Evolutionary conservation across 805 yeast genomes (phyloP).

Genomic region (Huiozyma naganishii): DNA sequence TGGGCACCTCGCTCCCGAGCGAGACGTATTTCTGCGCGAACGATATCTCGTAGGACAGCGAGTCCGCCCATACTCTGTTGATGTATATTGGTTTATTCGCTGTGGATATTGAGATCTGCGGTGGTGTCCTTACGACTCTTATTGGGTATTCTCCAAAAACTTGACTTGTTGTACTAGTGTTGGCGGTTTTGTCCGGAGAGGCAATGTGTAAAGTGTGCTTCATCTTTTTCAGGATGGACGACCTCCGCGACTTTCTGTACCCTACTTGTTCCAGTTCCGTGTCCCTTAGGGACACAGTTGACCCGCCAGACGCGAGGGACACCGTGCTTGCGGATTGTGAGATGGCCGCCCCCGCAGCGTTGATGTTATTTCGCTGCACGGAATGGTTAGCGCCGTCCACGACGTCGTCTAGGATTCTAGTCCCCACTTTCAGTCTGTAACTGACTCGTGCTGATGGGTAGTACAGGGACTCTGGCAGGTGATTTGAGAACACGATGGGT

Average conservation of each 20-base stretch:
- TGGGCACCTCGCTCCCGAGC: slow-evolving; percentile 46
- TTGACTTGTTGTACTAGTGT: slow-evolving; percentile 4
- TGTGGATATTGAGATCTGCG: slow-evolving; percentile 30
- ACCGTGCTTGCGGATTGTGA: background rate
- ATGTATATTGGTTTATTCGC: slow-evolving; percentile 67
- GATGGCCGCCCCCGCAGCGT: background rate
- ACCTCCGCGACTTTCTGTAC: slow-evolving; percentile 6
- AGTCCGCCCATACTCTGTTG: slow-evolving; percentile 64
- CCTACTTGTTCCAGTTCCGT: slow-evolving; percentile 9
- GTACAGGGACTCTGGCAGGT: slow-evolving; percentile 45
- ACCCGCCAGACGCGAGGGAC: background rate
- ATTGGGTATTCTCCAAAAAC: slow-evolving; percentile 26
- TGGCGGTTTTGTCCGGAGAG: background rate
- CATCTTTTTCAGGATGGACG: slow-evolving; percentile 18
- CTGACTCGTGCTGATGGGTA: slow-evolving; percentile 27
- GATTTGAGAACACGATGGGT: slow-evolving; percentile 49
- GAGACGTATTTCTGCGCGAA: slow-evolving; percentile 63
- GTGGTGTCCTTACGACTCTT: slow-evolving; percentile 34
- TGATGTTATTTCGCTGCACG: background rate
- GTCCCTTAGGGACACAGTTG: slow-evolving; percentile 1
- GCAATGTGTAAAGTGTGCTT: slow-evolving; percentile 16
- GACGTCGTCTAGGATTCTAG: slow-evolving; percentile 6
- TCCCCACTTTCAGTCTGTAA: slow-evolving; percentile 12
- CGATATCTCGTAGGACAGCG: slow-evolving; percentile 59
- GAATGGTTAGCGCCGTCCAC: background rate